Evolutionary conservation across 192 early-diverging fungal genomes (phyloP).

Genomic region (Podila minutissima): DNA sequence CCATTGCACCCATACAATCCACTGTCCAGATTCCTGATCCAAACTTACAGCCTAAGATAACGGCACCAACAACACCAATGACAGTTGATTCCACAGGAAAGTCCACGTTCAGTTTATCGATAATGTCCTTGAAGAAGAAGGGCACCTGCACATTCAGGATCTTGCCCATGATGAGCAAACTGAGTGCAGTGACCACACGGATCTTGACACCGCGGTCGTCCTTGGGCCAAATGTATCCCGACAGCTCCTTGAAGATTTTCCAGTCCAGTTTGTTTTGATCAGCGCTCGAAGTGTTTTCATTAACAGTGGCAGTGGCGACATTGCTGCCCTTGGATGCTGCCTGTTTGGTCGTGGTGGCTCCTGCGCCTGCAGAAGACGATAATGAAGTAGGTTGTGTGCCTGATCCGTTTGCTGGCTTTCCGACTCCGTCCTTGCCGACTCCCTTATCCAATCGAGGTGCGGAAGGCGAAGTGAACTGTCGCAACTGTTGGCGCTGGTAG

Average conservation of each 20-base stretch:
- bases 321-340: neutral
- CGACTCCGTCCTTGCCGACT: neutral
- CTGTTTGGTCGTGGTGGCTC: neutral
- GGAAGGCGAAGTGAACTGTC: neutral
- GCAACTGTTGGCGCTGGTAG: neutral
- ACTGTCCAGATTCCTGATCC: neutral
- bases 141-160: constrained; percentile 95
- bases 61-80: constrained; percentile 86
- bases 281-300: neutral
- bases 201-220: constrained; percentile 84
- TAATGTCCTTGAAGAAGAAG: constrained; percentile 92
- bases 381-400: neutral
- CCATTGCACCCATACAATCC: too few relatives aligned
- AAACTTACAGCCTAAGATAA: constrained; percentile 84
- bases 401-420: neutral
- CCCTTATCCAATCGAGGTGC: neutral
- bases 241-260: constrained; percentile 73
- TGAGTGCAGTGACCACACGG: constrained; percentile 86
- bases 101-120: constrained; percentile 86
- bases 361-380: neutral
- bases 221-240: constrained; percentile 91
- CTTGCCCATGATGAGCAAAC: constrained; percentile 86
- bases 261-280: constrained; percentile 45
- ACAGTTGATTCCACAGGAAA: constrained; percentile 71
- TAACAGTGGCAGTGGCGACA: neutral